Base-by-base conservation (phyloP, 805 yeast genomes). In the Cyberlindnera subsufficiens region DNA sequence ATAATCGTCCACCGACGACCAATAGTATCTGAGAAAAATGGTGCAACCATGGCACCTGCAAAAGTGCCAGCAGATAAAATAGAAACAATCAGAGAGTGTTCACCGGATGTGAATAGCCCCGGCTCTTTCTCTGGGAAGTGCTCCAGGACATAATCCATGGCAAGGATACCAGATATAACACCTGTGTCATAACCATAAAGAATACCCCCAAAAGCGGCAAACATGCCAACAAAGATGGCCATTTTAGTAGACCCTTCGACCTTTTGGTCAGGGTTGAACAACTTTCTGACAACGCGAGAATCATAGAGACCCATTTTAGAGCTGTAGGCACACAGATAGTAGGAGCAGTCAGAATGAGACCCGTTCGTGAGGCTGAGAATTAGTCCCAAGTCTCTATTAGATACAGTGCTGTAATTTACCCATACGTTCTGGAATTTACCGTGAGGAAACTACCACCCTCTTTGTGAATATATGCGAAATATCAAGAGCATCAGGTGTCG, bases 11-110 rank as follows among this genome's bases (percentile, higher is more conserved):
- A 64, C 55, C 74, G 71, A 61, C 86, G 74, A 40, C 86, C 86
- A 38, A 66, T 51, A 30, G 50, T 59, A 47, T 79, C 85, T 30
- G 77, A 67, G 35, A 76, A 62, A 52, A 76, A 82, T 40, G 83
- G 79, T 29, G 80, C 80, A 43, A 70, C 49, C 39, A 82, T 63
- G 35, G 88, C 82, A 47, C 89, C 90, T 45, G 70, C 61, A 53
- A 80, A 78, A n/a, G 87, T 82, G 50, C 90, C 89, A 46, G 79
- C 70, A 15, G 86, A 80, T 44, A 82, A 68, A 45, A 82, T 77
- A 25, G 87, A 82, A 11, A 84, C 82, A 38, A 82, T 75, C 33
- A 83, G 56, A 36, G 80, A 75, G 49, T 77, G 60, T 55, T 75
- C 78, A 53, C 65, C 68, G 18, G 71, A 67, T 5, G 64, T 60